Conservation (phyloP, 768 basidiomycete species). For the Tylopilus sp. region DNA sequence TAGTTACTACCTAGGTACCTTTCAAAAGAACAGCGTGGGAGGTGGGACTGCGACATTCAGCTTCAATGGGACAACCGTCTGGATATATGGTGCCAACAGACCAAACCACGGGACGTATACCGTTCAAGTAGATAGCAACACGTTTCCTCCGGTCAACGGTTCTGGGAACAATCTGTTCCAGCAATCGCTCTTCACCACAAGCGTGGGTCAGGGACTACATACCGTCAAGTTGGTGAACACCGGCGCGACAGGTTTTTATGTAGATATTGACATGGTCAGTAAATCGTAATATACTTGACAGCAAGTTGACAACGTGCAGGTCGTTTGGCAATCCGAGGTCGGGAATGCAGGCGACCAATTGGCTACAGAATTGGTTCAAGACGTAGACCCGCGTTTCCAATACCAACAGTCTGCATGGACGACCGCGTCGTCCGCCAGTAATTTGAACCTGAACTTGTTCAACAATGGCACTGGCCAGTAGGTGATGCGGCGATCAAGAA, state of each 20-base stretch:
- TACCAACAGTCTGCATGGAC: slow-evolving; percentile 38
- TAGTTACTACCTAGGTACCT: slow-evolving; percentile 40
- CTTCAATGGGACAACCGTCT: slow-evolving; percentile 49
- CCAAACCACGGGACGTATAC: slow-evolving; percentile 45
- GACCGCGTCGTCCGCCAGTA: slow-evolving; percentile 27
- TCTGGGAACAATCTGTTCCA: slow-evolving; percentile 34
- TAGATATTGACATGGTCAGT: slow-evolving; percentile 48
- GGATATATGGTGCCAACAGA: slow-evolving; percentile 49
- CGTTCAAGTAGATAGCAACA: slow-evolving; percentile 38
- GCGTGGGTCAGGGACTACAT: slow-evolving; percentile 35
- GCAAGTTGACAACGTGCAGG: slow-evolving; percentile 8
- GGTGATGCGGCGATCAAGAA: slow-evolving; percentile 4
- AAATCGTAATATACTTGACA: background rate
- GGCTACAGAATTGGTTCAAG: slow-evolving; percentile 25
- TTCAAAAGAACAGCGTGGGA: slow-evolving; percentile 31
- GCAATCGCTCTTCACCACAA: slow-evolving; percentile 35
- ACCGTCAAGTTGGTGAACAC: slow-evolving; percentile 32
- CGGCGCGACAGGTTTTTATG: slow-evolving; percentile 25
- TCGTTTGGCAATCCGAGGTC: slow-evolving; percentile 29
- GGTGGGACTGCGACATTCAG: slow-evolving; percentile 38
- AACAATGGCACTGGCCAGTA: slow-evolving; percentile 43
- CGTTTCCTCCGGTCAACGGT: slow-evolving; percentile 31
- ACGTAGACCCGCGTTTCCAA: slow-evolving; percentile 36
- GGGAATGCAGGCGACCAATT: slow-evolving; percentile 15
- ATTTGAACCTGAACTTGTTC: slow-evolving; percentile 38